Evolutionary conservation across 805 yeast species (phyloP), one percentile per base, ranked within the genome.

Genomic region (Torulaspora delbrueckii): DNA sequence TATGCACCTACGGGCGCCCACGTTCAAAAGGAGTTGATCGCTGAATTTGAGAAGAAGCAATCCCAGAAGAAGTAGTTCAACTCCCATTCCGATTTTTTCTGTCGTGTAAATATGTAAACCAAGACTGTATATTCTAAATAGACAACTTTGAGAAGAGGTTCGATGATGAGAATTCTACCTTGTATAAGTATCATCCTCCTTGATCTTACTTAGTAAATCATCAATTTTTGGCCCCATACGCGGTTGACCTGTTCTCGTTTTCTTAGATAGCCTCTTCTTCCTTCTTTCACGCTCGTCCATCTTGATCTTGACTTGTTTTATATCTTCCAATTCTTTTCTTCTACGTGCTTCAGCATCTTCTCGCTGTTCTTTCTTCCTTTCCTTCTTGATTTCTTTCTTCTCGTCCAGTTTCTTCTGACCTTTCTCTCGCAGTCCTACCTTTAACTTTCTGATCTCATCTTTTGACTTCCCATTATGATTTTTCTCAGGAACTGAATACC

Each of bases 1-100:
- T 93, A 91, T 67, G 80, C 91, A 41, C 96, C 95, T 55, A 85
- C 95, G 42, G 78, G 95, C 39, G 87, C 91, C 30, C 96, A 88
- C 55, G 75, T 91, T 55, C 99, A 93, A 72, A 85, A 76, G 63
- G 86, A 91, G 71, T 77, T 93, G 70, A 83, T 93, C 55, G 95
- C 84, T 43, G 95, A 87, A 61, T 81, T 80, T 63, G 77, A 78
- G 56, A 82, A 84, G 76, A 79, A 73, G 65, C 75, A 71, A 48
- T 57, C 63, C 49, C 65, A 65, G 38, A 69, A 71, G 56, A 63
- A 66, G 51, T 62, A 49, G 54, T 24, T 37, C 32, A 14, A 13
- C 43, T 22, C 25, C 33, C 32, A 6, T n/a, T 38, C 10, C 19
- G 12, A 16, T 14, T 31, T 31, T 31, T 23, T 42, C 37, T 35